Base-by-base conservation (phyloP, 139 green algal species). In the Micractinium sp. region DNA sequence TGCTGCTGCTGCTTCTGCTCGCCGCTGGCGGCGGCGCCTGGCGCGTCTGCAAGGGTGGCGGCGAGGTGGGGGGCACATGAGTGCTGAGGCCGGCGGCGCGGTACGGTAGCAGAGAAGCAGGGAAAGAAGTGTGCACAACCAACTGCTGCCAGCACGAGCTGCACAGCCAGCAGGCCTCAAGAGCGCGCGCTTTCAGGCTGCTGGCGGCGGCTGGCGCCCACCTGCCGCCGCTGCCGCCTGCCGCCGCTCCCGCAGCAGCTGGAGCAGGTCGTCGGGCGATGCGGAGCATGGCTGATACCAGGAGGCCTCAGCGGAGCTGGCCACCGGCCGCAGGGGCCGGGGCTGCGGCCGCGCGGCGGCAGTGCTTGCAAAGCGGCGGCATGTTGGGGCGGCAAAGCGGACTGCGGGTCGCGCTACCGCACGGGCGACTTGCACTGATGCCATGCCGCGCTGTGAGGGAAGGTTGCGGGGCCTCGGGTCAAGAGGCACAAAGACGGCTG, bases 231-330 rank as follows among this genome's bases (percentile, higher is more conserved):
- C 77, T 27, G 78, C 78, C 78, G 78, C 85, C 61, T 67, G 86
- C 85, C 71, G 80, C 67, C 85, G 67, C 38, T 77, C 80, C 16
- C 89, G 77, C 25, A 92, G 38, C 4, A 90, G 76, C 27, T 85
- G 25, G 35, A 92, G 77, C 13, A 92, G 35, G 38, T 90, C 78
- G 33, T 92, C 90, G 22, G 61, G n/a, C 20, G 89, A 92, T 23
- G 83, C 67, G 15, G 82, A 63, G 83, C 60, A 76, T 35, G 79
- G 33, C 29, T 92, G 41, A 85, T 92, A 92, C 84, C 84, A 92
- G 33, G 41, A 33, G 25, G 18, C 35, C 14, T 71, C 73, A 56
- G 47, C 15, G 25, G 75, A 22, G 56, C 33, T 83, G 47, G 9
- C 78, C n/a, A 27, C 56, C 31, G 81, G 56, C 81, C n/a, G n/a